Percentiles rank a stretch among this genome's conserved stretches.
Evolutionary conservation across 495 filamentous ascomycete species (phyloP).

Genomic region (Neurospora discreta): DNA sequence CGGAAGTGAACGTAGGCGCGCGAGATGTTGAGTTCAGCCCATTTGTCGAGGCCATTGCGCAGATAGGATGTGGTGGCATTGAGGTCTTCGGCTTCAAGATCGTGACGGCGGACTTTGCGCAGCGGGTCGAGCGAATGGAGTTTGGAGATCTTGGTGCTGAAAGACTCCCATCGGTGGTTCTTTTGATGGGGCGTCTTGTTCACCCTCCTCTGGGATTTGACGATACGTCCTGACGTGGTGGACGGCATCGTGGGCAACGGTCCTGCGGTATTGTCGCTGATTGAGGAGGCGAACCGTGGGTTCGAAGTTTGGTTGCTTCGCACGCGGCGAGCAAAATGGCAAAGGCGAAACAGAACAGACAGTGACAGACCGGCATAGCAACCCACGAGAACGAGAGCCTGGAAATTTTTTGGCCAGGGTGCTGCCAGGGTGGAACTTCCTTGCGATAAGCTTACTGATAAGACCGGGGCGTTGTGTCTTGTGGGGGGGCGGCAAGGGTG

Average conservation of each 20-base stretch:
- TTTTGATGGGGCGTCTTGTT: constrained; percentile 62
- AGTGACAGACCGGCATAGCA: background rate
- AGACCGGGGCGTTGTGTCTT: constrained; percentile 4
- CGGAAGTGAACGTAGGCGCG: constrained; percentile 64
- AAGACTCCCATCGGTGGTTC: constrained; percentile 81
- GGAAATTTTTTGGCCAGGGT: constrained; percentile 20
- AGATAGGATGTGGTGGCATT: constrained; percentile 67
- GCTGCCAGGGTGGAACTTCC: constrained; percentile 2
- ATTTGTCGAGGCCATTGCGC: constrained; percentile 68
- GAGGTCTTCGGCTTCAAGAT: constrained; percentile 66
- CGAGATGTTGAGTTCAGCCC: constrained; percentile 83
- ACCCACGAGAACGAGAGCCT: background rate
- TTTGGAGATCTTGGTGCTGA: constrained; percentile 86
- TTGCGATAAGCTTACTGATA: constrained; percentile 26
- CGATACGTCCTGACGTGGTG: constrained; percentile 51
- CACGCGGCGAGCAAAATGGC: background rate
- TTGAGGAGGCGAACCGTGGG: background rate
- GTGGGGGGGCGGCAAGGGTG: background rate
- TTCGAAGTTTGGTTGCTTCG: constrained; percentile 1
- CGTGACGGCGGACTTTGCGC: constrained; percentile 69
- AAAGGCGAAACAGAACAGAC: background rate
- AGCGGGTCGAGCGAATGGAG: constrained; percentile 80
- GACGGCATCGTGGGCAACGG: constrained; percentile 32
- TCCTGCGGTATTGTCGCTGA: background rate
- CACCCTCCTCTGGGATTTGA: constrained; percentile 54